Base-by-base conservation (phyloP, 306 rosid species). In the Hylodesmum podocarpum region DNA sequence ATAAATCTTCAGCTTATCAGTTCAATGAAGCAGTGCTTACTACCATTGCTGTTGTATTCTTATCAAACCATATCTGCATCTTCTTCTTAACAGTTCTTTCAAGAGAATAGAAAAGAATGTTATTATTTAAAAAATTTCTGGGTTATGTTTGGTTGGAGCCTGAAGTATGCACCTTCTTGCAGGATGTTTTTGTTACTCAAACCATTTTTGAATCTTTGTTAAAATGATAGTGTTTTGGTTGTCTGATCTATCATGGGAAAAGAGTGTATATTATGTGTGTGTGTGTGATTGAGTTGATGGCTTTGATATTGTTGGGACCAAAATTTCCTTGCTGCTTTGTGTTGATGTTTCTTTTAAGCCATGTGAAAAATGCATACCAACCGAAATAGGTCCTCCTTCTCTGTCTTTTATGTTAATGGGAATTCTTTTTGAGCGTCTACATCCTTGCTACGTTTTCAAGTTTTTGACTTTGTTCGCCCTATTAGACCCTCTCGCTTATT, bases 351-450 rank as follows among this genome's bases (percentile, higher is more conserved):
- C 59, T 55, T 78, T 72, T 33, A 6, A 61, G 61, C 41, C 86
- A 75, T 75, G 86, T 75, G 84, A 81, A 75, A 87, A 78, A 78
- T 78, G 84, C 67, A 57, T 66, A 31, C 34, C 40, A 55, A 34
- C 54, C 69, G 61, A 70, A 69, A 43, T 8, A 41, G 53, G 6
- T 19, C 19, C 9, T 70, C 22, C 15, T 47, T 62, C 36, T 33
- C 36, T 34, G 14, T 70, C 76, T 43, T 43, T 25, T 65, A 59
- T 41, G 75, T 65, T 63, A 22, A 34, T 46, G 41, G 63, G 25
- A 43, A 4, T 75, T 62, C 12, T 59, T 55, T 54, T 43, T 75
- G 24, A 59, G 75, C 14, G 59, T 36, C 66, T 11, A 39, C 37
- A 12, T 40, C 74, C 62, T 50, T 65, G 66, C 67, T 31, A 51